Base-by-base conservation (phyloP, 257 asterid species). In the Mitragyna speciosa region DNA sequence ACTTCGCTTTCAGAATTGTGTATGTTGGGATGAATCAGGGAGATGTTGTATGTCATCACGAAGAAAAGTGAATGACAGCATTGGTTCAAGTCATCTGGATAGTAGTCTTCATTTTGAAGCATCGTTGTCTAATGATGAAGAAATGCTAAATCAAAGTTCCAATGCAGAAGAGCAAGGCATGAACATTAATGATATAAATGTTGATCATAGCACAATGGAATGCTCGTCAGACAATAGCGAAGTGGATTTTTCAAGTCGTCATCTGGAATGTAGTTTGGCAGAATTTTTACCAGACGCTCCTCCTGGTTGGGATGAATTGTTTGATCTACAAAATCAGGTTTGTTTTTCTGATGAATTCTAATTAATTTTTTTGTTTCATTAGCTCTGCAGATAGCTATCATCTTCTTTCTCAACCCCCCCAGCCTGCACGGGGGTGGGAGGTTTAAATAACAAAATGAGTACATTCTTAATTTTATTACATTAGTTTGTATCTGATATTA, bases 211-310 rank as follows among this genome's bases (percentile, higher is more conserved):
- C 78, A 83, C 84, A 41, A 59, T 80, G 74, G 90, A 87, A 74
- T 87, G 86, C 79, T 90, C 94, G 59, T 93, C 97, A 82, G 98
- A 93, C 84, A 90, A 91, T 84, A 90, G 95, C 76, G 97, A 90
- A 73, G 92, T 93, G 75, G 97, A 91, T 78, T 93, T 94, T 87
- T 89, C 92, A 22, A 84, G 84, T 81, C 85, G 79, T 56, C 81
- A 59, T 75, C 90, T 78, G 75, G 88, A 86, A 30, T 70, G 79
- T 47, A 79, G 83, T 79, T 84, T 79, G 24, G 48, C 36, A 71
- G 92, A 88, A 47, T 79, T 80, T 81, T 82, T 86, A 66, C 89
- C 94, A 41, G 85, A 85, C 79, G 64, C 67, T 56, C 87, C 88
- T 72, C 82, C 86, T 86, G 88, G 88, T 76, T 89, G 87, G 94